phyloP scores from a whole-genome alignment of 176 grass and related monocot genomes.

The Panicum miliaceum region DNA sequence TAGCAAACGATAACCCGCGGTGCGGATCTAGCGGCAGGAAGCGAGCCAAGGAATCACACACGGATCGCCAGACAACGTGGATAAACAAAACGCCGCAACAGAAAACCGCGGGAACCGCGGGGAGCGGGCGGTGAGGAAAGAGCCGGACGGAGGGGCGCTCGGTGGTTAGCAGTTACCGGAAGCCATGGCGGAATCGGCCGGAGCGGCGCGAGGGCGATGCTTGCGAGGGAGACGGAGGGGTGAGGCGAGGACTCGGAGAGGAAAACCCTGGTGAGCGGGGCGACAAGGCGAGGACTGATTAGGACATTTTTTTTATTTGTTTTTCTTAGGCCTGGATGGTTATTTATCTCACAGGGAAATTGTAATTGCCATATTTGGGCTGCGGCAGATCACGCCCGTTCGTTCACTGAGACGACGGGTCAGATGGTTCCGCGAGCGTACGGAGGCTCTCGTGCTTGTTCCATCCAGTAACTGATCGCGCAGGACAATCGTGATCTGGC shows the following conservation, averaged over 20 bases:
- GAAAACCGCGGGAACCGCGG: not conserved
- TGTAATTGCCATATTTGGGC: not conserved
- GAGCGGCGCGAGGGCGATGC: not conserved
- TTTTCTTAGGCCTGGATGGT: not conserved
- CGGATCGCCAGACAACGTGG: not conserved
- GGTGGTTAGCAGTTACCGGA: conserved; percentile 28
- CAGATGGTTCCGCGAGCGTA: not conserved
- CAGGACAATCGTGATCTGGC: not conserved
- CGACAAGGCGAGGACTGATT: conserved; percentile 37
- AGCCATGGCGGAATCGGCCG: conserved; percentile 39
- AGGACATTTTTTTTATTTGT: not conserved
- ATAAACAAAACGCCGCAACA: not conserved
- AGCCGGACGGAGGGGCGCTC: no score
- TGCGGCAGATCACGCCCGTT: not conserved
- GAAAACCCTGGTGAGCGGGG: conserved; percentile 41
- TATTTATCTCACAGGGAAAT: not conserved
- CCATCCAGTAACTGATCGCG: not conserved
- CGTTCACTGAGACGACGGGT: not conserved
- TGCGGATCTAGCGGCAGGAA: conserved; percentile 37
- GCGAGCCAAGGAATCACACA: not conserved
- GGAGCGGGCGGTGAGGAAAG: not conserved
- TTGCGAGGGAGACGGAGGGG: not conserved
- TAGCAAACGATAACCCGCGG: not conserved
- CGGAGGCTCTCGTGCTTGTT: no score
- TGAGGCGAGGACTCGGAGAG: not conserved